Conservation (phyloP, 2,329 filamentous ascomycete species). For the Torrubiella hemipterigena region DNA sequence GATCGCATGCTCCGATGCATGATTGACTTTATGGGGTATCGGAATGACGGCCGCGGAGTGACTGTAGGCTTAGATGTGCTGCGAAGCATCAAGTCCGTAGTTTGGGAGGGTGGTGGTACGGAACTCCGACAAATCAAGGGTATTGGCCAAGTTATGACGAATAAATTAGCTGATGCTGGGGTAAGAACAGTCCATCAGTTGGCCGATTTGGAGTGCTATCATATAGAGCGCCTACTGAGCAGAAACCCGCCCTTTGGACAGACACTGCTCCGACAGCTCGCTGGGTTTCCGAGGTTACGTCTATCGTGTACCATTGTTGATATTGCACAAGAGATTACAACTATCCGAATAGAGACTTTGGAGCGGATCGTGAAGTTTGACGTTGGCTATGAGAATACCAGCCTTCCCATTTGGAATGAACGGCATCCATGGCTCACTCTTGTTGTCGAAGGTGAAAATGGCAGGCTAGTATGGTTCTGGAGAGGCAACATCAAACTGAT, state of each 20-base stretch:
- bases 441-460: conserved; percentile 47
- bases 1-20: conserved; percentile 23
- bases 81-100: conserved; percentile 60
- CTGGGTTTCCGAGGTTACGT: conserved; percentile 68
- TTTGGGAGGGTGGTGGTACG: conserved; percentile 71
- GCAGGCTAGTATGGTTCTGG: conserved; percentile 54
- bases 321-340: conserved; percentile 20
- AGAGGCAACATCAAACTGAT: conserved; percentile 52
- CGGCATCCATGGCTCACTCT: conserved; percentile 60
- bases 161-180: conserved; percentile 60
- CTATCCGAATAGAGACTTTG: not conserved
- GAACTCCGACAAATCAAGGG: conserved; percentile 76
- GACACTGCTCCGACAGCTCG: conserved; percentile 51
- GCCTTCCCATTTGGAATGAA: conserved; percentile 49
- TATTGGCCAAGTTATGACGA: conserved; percentile 63
- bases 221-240: conserved; percentile 65
- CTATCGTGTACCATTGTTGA: too few species aligned
- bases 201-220: conserved; percentile 50
- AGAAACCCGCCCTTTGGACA: conserved; percentile 76
- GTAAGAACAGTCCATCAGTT: conserved; percentile 64
- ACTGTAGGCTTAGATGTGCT: conserved; percentile 64
- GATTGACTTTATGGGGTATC: conserved; percentile 23
- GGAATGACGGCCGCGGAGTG: conserved; percentile 51
- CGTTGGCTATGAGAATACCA: conserved; percentile 59
- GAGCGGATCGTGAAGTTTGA: conserved; percentile 44